phyloP scores from a whole-genome alignment of 306 rosid species.

The Datisca glomerata region DNA sequence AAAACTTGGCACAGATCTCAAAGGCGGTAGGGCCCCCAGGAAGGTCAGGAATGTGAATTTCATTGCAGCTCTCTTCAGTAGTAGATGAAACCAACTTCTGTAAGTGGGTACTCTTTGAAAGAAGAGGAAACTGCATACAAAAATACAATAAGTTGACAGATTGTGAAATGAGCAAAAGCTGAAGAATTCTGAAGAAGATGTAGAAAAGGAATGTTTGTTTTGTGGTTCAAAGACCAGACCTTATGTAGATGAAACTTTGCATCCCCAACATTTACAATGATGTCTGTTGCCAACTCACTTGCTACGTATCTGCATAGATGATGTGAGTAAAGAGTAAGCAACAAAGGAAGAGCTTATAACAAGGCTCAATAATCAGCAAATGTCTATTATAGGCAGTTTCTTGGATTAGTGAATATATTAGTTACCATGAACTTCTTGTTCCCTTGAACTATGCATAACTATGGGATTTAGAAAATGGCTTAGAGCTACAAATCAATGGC shows the following conservation, averaged over 20 bases:
- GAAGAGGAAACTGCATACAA: slow-evolving; percentile 77
- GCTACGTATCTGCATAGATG: slow-evolving; percentile 60
- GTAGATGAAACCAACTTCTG: slow-evolving; percentile 54
- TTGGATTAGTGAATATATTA: too few species aligned
- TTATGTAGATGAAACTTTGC: slow-evolving; percentile 73
- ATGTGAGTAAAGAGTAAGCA: slow-evolving; percentile 7
- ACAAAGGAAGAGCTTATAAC: too few species aligned
- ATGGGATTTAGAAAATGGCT: not conserved
- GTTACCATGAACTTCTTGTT: too few species aligned
- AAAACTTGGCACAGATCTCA: slow-evolving; percentile 91
- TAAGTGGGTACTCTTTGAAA: slow-evolving; percentile 76
- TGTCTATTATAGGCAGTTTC: too few species aligned
- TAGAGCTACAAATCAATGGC: not conserved
- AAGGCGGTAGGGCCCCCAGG: slow-evolving; percentile 85
- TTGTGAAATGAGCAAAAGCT: not conserved
- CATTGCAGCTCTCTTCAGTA: slow-evolving; percentile 44
- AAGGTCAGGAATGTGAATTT: slow-evolving; percentile 60
- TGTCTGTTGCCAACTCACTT: slow-evolving; percentile 75
- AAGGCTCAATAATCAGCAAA: too few species aligned
- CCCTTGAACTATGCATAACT: too few species aligned
- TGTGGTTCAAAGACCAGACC: slow-evolving; percentile 28
- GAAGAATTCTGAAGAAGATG: not conserved
- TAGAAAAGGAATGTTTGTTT: too few species aligned
- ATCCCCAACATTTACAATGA: slow-evolving; percentile 49
- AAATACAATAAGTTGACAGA: slow-evolving; percentile 13